Evolutionary conservation across 305 asterid genomes (phyloP), one percentile per base, ranked within the genome.

Genomic region (Fraxinus ornus): DNA sequence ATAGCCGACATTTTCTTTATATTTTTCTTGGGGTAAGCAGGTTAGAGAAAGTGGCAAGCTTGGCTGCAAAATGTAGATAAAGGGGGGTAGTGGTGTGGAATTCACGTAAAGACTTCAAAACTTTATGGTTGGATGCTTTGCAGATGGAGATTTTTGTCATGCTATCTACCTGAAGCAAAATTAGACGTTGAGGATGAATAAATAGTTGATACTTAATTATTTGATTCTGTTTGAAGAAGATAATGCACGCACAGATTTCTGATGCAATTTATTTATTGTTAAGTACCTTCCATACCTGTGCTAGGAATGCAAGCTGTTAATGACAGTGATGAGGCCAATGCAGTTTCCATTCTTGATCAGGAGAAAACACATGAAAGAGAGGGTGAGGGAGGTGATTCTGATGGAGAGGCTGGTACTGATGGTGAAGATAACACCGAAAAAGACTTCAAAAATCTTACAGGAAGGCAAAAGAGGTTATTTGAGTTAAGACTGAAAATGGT

Each of bases 401-500:
- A 84, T 75, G 81, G 79, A 87, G 94, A 89, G 62, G 88, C 87
- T 77, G 87, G 82, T 49, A 33, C 39, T 49, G 86, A 78, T 81
- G 88, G 64, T 33, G 88, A 83, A 68, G 91, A 86, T 5, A 88
- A 68, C 28, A 85, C 78, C 15, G 86, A 83, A 73, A 85, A 3
- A 49, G 89, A 57, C 57, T 76, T 82, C 2, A 72, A 88, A 22
- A 90, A 89, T 78, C 98, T 95, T 79, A 90, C 93, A 0, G 97
- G 97, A 75, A 87, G 94, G 85, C 89, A 90, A 86, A 94, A 93
- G 84, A 93, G 79, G 88, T 80, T 94, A 85, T 94, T 89, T 82
- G 97, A 95, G 80, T 88, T 95, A 79, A 88, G 93, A 80, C 83
- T 93, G 88, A 94, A 94, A 85, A 94, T 95, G 98, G 97, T 95